phyloP scores from a whole-genome alignment of 2,329 filamentous ascomycete species.

The Cytospora paraplurivora region DNA sequence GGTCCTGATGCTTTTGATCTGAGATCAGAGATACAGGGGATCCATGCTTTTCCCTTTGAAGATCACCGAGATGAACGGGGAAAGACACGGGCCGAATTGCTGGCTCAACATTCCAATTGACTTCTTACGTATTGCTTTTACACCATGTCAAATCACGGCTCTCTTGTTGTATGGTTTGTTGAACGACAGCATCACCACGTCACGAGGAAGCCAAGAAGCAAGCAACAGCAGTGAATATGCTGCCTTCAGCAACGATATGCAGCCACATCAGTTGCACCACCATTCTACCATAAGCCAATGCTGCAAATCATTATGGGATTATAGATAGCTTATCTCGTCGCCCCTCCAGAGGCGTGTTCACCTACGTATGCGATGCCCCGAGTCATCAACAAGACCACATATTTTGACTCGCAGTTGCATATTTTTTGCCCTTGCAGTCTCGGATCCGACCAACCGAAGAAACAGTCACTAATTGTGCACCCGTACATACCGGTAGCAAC shows the following conservation, averaged over 20 bases:
- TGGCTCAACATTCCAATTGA: constrained; percentile 19
- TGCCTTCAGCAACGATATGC: no score
- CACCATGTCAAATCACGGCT: no score
- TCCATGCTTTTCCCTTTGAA: constrained; percentile 3
- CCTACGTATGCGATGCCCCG: neutral
- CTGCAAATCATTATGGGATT: neutral
- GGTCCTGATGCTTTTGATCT: neutral
- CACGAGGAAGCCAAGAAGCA: no score
- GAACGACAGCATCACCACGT: no score
- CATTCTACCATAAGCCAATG: neutral
- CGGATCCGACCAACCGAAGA: no score
- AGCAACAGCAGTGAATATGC: no score
- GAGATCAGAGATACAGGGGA: constrained; percentile 13
- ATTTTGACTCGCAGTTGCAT: constrained; percentile 9
- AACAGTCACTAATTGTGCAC: no score
- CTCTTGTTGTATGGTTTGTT: no score
- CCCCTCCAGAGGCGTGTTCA: neutral
- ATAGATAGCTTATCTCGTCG: no score
- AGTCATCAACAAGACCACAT: constrained; percentile 10
- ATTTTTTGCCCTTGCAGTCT: no score
- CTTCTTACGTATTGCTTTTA: constrained; percentile 4
- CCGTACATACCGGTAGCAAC: neutral
- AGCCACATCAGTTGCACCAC: neutral
- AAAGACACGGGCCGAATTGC: neutral
- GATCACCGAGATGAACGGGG: neutral